Conservation (phyloP, 352 stramenopile species). For the Phytophthora macrochlamydospora region DNA sequence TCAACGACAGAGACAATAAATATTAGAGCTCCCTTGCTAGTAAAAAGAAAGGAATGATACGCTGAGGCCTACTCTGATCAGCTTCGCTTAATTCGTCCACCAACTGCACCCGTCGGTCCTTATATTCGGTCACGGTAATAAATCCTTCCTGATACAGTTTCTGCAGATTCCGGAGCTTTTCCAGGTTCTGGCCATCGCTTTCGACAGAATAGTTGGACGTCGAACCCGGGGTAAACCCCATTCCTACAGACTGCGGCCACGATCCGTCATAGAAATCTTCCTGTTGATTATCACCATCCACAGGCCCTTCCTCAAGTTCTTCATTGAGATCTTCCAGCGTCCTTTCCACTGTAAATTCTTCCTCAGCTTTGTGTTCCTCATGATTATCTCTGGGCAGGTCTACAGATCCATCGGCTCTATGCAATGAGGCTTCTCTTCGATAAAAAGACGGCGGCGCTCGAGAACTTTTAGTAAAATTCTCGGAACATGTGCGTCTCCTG, state of each 20-base stretch:
- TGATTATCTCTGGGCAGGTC: constrained; percentile 10
- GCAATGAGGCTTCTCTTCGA: constrained; percentile 17
- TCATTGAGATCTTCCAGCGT: constrained; percentile 20
- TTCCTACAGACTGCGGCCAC: constrained; percentile 13
- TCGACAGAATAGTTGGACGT: constrained; percentile 22
- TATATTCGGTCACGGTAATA: constrained; percentile 84
- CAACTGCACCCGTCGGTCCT: constrained; percentile 65
- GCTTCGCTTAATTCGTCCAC: constrained; percentile 62
- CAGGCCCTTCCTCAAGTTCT: constrained; percentile 23
- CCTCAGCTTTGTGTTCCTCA: constrained; percentile 34
- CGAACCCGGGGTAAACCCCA: constrained; percentile 1
- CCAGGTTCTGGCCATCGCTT: constrained; percentile 50
- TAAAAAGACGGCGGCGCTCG: constrained; percentile 29
- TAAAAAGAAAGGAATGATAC: constrained; percentile 1
- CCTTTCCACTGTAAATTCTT: constrained; percentile 14
- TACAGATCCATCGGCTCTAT: constrained; percentile 6
- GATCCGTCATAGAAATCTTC: constrained; percentile 29
- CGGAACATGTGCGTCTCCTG: constrained; percentile 38
- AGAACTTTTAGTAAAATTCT: constrained; percentile 46
- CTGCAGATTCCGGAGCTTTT: constrained; percentile 75
- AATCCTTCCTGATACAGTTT: constrained; percentile 81
- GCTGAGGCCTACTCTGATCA: constrained; percentile 56
- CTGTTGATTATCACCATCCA: constrained; percentile 7
- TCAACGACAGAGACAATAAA: constrained; percentile 6
- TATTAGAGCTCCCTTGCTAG: not conserved